Base-by-base conservation (phyloP, 2,329 filamentous ascomycete species). In the Paecilomyces niveus region DNA sequence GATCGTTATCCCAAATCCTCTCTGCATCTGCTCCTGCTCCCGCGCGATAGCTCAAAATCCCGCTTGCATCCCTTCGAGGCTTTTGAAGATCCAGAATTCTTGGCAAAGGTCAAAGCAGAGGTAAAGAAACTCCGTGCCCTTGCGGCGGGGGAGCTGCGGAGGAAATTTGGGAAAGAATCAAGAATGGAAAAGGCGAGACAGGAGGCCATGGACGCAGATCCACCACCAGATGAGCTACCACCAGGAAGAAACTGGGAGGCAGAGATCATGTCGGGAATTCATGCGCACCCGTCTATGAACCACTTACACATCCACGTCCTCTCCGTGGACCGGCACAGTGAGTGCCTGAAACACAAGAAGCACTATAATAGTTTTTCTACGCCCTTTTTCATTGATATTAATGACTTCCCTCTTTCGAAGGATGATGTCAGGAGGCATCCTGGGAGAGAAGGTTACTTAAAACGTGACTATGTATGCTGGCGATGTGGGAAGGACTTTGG, bases 351-450 rank as follows among this genome's bases (percentile, higher is more conserved):
- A 75, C 86, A 93, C 70, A 82, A 86, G 63, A 93, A 92, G 72
- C 94, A 97, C 75, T 97, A 97, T 76, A 90, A 94, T 69, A 94
- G 89, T 63, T 97, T 97, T 75, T 86, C 84, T 32, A 95, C 92
- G 56, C 83, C 84, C 3, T 99, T 97, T 71, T 84, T 99, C 22
- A 83, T 97, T 11, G 80, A 82, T 15, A 68, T 97, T 26, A 85
- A 85, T 22, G 89, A 92, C 60, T 93, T 97, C 54, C 93, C 94
- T 3, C 76, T 97, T 31, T 79, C 81, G 0, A 62, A 77, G 26
- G 83, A 87, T 57, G 90, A 95, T 70, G 72, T 76, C 53, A 77
- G 90, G 59, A 80, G 87, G 62, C 70, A 85, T 58, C 81, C 85
- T 0, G 78, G 76, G 0, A 74, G 73, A 59, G 76, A 81, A 57